These are phyloP conservation scores for Crithidia bombi DNA, from an alignment of 208 protist species.

Conservation along the genomic window DNA sequence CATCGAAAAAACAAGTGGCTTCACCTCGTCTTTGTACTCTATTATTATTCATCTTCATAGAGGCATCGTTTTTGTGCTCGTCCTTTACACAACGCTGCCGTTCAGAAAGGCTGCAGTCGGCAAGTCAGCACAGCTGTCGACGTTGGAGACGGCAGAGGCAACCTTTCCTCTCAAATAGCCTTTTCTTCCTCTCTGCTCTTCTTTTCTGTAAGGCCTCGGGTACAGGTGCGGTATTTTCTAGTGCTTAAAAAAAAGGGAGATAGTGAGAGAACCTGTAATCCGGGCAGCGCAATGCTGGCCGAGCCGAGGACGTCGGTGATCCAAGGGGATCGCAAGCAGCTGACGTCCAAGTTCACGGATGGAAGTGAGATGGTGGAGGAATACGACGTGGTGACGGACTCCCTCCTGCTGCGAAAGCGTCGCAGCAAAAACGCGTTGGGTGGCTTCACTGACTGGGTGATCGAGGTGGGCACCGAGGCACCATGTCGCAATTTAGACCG, in stretches of 20 bases:
- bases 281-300: constrained; percentile 42
- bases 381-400: constrained; percentile 93
- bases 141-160: too few species aligned
- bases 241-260: not conserved
- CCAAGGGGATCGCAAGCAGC: constrained; percentile 71
- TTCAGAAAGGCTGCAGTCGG: too few species aligned
- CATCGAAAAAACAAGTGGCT: too few species aligned
- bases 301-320: constrained; percentile 87
- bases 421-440: constrained; percentile 80
- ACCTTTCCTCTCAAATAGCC: not conserved
- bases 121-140: too few species aligned
- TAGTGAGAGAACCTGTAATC: not conserved
- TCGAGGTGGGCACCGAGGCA: constrained; percentile 88
- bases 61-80: too few species aligned
- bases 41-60: too few species aligned
- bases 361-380: constrained; percentile 93
- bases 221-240: not conserved
- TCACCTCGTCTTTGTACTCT: too few species aligned
- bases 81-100: too few species aligned
- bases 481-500: constrained; percentile 58
- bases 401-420: constrained; percentile 89
- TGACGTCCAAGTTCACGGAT: constrained; percentile 91
- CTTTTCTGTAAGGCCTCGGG: too few species aligned
- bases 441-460: constrained; percentile 77
- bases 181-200: not conserved